Evolutionary conservation across 352 stramenopile genomes (phyloP), one percentile per base, ranked within the genome.

Genomic region (Vaucheria bursata): DNA sequence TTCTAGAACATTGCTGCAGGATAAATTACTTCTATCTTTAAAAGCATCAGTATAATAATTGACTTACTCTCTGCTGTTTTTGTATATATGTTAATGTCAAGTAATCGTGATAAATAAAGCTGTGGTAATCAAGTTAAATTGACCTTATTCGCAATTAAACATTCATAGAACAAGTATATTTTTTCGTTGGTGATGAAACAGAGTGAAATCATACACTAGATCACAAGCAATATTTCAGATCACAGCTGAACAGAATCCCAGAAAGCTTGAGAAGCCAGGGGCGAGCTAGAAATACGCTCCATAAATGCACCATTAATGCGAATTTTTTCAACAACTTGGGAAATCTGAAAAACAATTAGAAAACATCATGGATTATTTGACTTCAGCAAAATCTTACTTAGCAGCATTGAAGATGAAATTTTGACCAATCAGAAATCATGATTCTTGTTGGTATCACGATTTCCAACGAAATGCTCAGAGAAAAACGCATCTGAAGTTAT

Each of bases 291-390:
- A 33, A 85, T 59, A 34, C 68, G 76, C 67, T 84, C 52, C 40
- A 84, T 53, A 50, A 85, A 85, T 29, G 37, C n/a, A 31, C 73
- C 66, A 70, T 84, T 85, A 72, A 85, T 82, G 3, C 59, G 29
- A 40, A 85, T 84, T 31, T 34, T 75, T 74, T 85, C 80, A 49
- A 85, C 38, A 34, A 83, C 76, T 52, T 85, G 71, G 6, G 80
- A 83, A 35, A 72, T 72, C 65, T 72, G 31, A 50, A 12, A 12
- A 12, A 50, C 39, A 50, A 50, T 5, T 50, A 50, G 12, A 12
- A 5, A 50, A 50, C 39, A 50, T 50, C 5, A 12, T 50, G 39
- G 5, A 50, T 5, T 50, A 50, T 5, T 50, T 5, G 5, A 5
- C 5, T 5, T 50, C 12, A 50, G 39, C 39, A 50, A 12, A 12